Conservation (phyloP, 495 filamentous ascomycete species). For the Xylaria acuta region DNA sequence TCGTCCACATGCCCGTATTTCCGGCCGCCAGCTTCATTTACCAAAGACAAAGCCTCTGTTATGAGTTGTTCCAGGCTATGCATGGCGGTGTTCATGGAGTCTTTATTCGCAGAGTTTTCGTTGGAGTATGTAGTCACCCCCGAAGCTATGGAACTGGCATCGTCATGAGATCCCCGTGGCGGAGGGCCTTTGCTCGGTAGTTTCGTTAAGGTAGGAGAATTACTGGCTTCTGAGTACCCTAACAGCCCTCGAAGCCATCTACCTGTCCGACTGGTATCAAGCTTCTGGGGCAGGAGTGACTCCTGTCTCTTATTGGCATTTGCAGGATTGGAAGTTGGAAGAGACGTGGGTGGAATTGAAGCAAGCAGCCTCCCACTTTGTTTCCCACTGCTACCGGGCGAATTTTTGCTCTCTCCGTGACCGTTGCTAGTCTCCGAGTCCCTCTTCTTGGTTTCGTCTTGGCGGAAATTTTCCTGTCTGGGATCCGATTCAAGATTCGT, state of each 20-base stretch:
- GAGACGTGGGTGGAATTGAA: not conserved
- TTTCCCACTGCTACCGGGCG: not conserved
- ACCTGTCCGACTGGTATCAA: slow-evolving; percentile 29
- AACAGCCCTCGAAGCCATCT: slow-evolving; percentile 39
- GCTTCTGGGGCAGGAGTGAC: slow-evolving; percentile 3
- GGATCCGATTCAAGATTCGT: slow-evolving; percentile 9
- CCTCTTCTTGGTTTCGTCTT: slow-evolving; percentile 6
- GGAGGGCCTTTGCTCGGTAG: slow-evolving; percentile 36
- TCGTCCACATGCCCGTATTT: slow-evolving; percentile 30
- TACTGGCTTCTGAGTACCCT: slow-evolving; percentile 29
- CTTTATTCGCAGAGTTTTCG: slow-evolving; percentile 25
- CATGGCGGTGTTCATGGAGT: slow-evolving; percentile 43
- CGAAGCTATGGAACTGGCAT: slow-evolving; percentile 33
- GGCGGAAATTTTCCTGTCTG: slow-evolving; percentile 31
- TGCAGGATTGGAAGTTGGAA: not conserved
- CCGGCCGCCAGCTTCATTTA: slow-evolving; percentile 43
- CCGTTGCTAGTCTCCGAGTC: not conserved
- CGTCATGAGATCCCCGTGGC: slow-evolving; percentile 31
- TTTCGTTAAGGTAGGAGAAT: slow-evolving; percentile 33
- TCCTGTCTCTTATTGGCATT: slow-evolving; percentile 12
- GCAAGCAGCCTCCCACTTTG: not conserved
- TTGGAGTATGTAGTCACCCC: slow-evolving; percentile 35
- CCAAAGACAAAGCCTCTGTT: slow-evolving; percentile 52
- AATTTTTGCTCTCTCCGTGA: not conserved
- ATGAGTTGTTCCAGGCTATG: slow-evolving; percentile 54